Conservation (phyloP, 768 basidiomycete species). For the Tulasnella sp. region DNA sequence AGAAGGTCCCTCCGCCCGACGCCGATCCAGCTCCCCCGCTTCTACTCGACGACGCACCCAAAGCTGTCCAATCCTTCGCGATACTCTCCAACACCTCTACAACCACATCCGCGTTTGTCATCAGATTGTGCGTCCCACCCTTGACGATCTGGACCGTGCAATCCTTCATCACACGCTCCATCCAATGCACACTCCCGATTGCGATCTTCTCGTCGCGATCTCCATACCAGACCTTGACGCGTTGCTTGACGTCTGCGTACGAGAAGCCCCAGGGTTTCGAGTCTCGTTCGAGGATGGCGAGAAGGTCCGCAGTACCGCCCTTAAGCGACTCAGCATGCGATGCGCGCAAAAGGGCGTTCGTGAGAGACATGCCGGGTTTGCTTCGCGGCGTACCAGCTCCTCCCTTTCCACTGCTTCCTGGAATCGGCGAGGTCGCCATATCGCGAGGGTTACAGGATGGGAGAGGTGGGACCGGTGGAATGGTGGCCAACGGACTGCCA, state of each 20-base stretch:
- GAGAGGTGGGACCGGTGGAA: conserved; percentile 14
- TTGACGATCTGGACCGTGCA: conserved; percentile 74
- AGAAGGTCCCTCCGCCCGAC: neutral
- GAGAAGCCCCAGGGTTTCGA: conserved; percentile 85
- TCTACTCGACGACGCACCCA: too few relatives aligned
- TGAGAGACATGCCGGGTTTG: conserved; percentile 38
- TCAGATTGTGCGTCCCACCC: conserved; percentile 84
- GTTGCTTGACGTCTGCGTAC: conserved; percentile 66
- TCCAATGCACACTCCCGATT: conserved; percentile 83
- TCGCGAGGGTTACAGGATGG: too few relatives aligned
- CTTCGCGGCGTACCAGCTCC: conserved; percentile 16
- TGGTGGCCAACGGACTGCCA: conserved; percentile 44
- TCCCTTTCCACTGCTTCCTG: neutral
- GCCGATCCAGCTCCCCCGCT: too few relatives aligned
- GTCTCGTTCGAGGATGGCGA: conserved; percentile 86
- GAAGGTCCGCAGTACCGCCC: conserved; percentile 80
- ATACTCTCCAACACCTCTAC: conserved; percentile 64
- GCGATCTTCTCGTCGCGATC: conserved; percentile 89
- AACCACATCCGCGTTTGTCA: conserved; percentile 83
- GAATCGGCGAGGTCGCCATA: neutral
- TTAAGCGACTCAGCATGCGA: conserved; percentile 90
- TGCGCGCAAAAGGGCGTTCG: conserved; percentile 82
- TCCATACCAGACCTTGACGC: conserved; percentile 83
- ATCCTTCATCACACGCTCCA: conserved; percentile 73
- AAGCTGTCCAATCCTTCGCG: conserved; percentile 17